Evolutionary conservation across 371 early-diverging fungal genomes (phyloP).

Genomic region (Syncephalastrum racemosum): DNA sequence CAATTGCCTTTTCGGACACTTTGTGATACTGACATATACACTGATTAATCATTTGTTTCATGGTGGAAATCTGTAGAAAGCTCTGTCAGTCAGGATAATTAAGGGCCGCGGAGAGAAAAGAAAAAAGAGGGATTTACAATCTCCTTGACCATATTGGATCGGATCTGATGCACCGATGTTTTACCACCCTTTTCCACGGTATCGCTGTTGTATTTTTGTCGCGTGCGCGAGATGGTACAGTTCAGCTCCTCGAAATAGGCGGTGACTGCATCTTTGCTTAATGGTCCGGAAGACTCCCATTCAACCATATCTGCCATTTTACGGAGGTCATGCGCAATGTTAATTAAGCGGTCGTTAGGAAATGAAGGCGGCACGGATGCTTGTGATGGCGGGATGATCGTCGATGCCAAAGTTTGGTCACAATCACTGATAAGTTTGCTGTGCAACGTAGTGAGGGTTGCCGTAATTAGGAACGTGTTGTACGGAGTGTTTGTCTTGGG

Average conservation of each 20-base stretch:
- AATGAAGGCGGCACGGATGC: conserved; percentile 7
- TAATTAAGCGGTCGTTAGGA: conserved; percentile 29
- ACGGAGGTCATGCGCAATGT: conserved; percentile 29
- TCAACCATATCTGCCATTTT: conserved; percentile 52
- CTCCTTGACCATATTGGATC: conserved; percentile 26
- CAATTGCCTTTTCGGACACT: conserved; percentile 19
- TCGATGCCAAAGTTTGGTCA: conserved; percentile 24
- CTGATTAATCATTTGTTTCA: conserved; percentile 24
- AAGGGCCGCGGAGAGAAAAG: not conserved
- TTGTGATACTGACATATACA: conserved; percentile 26
- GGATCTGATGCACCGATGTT: conserved; percentile 7
- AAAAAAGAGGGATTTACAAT: conserved; percentile 19
- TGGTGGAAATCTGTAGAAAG: conserved; percentile 12
- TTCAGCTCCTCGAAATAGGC: conserved; percentile 9
- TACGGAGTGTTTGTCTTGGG: conserved; percentile 7
- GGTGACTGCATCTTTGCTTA: conserved; percentile 8
- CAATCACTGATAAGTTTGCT: conserved; percentile 41
- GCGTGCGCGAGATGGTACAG: no score
- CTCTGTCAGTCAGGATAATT: not conserved
- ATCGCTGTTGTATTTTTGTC: no score
- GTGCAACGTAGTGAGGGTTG: conserved; percentile 44
- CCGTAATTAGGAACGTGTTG: conserved; percentile 31
- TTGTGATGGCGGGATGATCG: conserved; percentile 11
- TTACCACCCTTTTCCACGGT: no score
- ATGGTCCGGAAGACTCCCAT: conserved; percentile 20